Conservation (phyloP, 176 grass and related monocot species). For the Raddia guianensis region DNA sequence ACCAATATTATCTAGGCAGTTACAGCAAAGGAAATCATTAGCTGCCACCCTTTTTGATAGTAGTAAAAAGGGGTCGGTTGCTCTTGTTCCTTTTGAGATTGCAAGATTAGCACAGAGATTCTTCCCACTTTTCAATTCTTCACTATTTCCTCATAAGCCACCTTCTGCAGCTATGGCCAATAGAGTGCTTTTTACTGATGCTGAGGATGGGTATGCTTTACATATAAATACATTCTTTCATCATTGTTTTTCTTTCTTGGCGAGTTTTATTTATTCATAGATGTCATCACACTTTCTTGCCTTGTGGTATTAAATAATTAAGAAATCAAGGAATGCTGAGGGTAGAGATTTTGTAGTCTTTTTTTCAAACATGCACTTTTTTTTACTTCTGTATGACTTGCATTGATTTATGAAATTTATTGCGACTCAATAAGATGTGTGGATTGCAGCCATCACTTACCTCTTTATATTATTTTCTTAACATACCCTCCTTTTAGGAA, state of each 20-base stretch:
- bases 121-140: slow-evolving; percentile 60
- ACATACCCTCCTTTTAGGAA: slow-evolving; percentile 6
- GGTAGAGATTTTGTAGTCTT: slow-evolving; percentile 25
- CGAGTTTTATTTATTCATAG: slow-evolving; percentile 22
- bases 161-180: slow-evolving; percentile 68
- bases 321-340: slow-evolving; percentile 15
- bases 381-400: slow-evolving; percentile 25
- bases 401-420: slow-evolving; percentile 32
- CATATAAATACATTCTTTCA: background rate
- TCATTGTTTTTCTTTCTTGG: background rate
- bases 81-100: slow-evolving; percentile 77
- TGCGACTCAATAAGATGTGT: slow-evolving; percentile 24
- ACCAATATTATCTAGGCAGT: slow-evolving; percentile 49
- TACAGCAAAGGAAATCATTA: slow-evolving; percentile 76
- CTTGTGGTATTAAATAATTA: slow-evolving; percentile 17
- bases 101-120: slow-evolving; percentile 75
- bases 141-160: slow-evolving; percentile 81
- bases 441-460: background rate
- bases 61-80: slow-evolving; percentile 68
- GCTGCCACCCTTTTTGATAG: slow-evolving; percentile 83
- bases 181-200: slow-evolving; percentile 92
- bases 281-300: slow-evolving; percentile 39
- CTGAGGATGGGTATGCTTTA: slow-evolving; percentile 74
- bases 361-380: background rate
- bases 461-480: slow-evolving; percentile 22